Percentiles rank a stretch among this genome's conserved stretches.
Conservation (phyloP, 2,329 filamentous ascomycete genomes). For the Aspergillus sp. region DNA sequence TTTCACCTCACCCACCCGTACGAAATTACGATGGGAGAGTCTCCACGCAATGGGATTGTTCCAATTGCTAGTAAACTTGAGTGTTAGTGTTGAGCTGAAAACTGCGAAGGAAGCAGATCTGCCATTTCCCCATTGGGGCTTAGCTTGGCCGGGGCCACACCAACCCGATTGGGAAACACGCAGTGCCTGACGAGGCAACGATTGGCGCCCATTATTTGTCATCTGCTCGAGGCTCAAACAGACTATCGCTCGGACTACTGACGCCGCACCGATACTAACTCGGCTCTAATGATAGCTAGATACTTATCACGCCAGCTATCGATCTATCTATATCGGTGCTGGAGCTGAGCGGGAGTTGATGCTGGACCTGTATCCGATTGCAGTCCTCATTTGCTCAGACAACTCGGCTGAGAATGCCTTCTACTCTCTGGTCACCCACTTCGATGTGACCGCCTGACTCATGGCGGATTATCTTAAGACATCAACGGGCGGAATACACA, state of each 20-base stretch:
- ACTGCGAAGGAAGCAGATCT: background rate
- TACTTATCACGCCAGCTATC: background rate
- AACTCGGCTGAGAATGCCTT: background rate
- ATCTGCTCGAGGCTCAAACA: conserved; percentile 18
- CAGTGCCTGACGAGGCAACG: conserved; percentile 19
- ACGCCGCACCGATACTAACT: conserved; percentile 2
- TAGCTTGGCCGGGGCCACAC: background rate
- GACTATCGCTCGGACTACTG: conserved; percentile 11
- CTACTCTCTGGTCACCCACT: background rate
- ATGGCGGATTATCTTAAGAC: background rate
- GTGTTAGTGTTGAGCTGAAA: background rate
- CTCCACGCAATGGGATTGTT: background rate
- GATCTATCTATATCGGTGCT: background rate
- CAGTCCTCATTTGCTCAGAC: background rate
- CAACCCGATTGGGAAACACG: conserved; percentile 22
- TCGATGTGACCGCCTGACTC: background rate
- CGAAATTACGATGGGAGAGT: background rate
- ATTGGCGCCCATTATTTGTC: conserved; percentile 22
- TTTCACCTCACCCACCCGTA: background rate
- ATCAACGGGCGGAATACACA: background rate
- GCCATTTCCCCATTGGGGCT: conserved; percentile 1
- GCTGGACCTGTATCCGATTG: background rate
- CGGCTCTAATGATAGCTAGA: conserved; percentile 4
- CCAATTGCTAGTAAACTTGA: background rate
- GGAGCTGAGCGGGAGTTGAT: background rate